A percentile compares a stretch with the other conserved stretches of the same genome.
Evolutionary conservation across 1,284 basidiomycete genomes (phyloP).

Genomic region (Gymnopus androsaceus): DNA sequence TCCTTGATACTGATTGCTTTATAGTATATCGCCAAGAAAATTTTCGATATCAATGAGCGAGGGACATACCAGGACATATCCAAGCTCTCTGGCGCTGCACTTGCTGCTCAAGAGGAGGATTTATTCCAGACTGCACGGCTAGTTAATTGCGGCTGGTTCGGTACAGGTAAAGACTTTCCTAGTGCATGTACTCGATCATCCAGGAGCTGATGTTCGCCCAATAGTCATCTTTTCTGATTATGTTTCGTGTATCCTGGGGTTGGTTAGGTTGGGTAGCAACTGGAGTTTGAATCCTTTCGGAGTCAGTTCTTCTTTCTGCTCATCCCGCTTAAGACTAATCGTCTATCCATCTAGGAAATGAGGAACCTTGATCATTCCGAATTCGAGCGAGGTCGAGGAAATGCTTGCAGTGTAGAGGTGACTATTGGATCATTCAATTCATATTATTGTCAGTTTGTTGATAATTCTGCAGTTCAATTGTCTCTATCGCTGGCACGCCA

Average conservation of each 20-base stretch:
- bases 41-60: slow-evolving; percentile 80
- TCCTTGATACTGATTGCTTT: background rate
- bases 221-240: slow-evolving; percentile 73
- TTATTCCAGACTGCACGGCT: slow-evolving; percentile 80
- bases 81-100: slow-evolving; percentile 38
- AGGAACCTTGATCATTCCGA: slow-evolving; percentile 58
- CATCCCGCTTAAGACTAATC: background rate
- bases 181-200: slow-evolving; percentile 3
- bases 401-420: slow-evolving; percentile 76
- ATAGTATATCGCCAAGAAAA: slow-evolving; percentile 77
- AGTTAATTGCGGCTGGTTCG: slow-evolving; percentile 80
- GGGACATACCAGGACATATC: slow-evolving; percentile 57
- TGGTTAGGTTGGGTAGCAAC: slow-evolving; percentile 66
- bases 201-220: background rate
- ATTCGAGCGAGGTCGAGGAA: slow-evolving; percentile 76
- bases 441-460: slow-evolving; percentile 17
- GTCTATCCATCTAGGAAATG: slow-evolving; percentile 51
- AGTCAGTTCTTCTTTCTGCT: slow-evolving; percentile 35
- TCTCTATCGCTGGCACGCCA: slow-evolving; percentile 54
- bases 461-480: slow-evolving; percentile 66
- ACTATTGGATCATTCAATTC: too few species aligned
- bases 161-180: slow-evolving; percentile 37
- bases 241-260: slow-evolving; percentile 72
- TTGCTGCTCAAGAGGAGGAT: slow-evolving; percentile 72
- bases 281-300: slow-evolving; percentile 75